Evolutionary conservation across 2,329 filamentous ascomycete genomes (phyloP).

Genomic region (Zasmidium citrigriseum): DNA sequence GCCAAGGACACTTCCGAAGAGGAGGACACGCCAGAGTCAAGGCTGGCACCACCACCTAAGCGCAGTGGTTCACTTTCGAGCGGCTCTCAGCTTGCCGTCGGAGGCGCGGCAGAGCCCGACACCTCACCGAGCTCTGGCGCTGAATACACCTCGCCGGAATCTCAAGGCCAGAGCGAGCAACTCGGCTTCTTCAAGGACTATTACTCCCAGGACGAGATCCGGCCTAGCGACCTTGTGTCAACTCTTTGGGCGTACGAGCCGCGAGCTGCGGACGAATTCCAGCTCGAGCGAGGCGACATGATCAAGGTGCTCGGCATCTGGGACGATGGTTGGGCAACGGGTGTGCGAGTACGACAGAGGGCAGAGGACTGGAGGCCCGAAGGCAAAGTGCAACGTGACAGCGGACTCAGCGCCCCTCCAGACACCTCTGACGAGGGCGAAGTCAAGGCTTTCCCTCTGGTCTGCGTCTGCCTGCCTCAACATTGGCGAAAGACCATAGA

Average conservation of each 20-base stretch:
- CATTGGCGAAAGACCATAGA: slow-evolving; percentile 98
- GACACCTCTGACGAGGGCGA: slow-evolving; percentile 58
- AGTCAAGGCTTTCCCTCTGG: slow-evolving; percentile 96
- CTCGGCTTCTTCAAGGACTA: slow-evolving; percentile 97
- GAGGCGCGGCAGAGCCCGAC: slow-evolving; percentile 55
- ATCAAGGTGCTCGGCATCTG: slow-evolving; percentile 97
- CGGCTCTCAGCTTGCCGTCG: slow-evolving; percentile 62
- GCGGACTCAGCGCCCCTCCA: slow-evolving; percentile 74
- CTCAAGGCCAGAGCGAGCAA: slow-evolving; percentile 93
- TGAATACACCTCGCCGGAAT: slow-evolving; percentile 82
- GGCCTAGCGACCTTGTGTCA: slow-evolving; percentile 84
- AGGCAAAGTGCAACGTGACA: slow-evolving; percentile 76
- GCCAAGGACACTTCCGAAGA: slow-evolving; percentile 68
- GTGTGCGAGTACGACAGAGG: slow-evolving; percentile 75
- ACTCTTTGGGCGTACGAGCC: slow-evolving; percentile 97
- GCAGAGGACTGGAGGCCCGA: slow-evolving; percentile 83
- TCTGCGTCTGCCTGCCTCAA: slow-evolving; percentile 92
- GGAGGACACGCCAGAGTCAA: slow-evolving; percentile 55
- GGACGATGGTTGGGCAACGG: slow-evolving; percentile 99
- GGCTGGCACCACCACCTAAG: slow-evolving; percentile 61
- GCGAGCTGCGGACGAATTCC: slow-evolving; percentile 88
- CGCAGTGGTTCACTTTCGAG: slow-evolving; percentile 89
- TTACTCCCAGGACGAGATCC: slow-evolving; percentile 95
- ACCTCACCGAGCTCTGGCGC: slow-evolving; percentile 75
- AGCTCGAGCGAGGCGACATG: slow-evolving; percentile 94